Conservation (phyloP, 2,329 filamentous ascomycete species). For the Nannizzia gypsea region DNA sequence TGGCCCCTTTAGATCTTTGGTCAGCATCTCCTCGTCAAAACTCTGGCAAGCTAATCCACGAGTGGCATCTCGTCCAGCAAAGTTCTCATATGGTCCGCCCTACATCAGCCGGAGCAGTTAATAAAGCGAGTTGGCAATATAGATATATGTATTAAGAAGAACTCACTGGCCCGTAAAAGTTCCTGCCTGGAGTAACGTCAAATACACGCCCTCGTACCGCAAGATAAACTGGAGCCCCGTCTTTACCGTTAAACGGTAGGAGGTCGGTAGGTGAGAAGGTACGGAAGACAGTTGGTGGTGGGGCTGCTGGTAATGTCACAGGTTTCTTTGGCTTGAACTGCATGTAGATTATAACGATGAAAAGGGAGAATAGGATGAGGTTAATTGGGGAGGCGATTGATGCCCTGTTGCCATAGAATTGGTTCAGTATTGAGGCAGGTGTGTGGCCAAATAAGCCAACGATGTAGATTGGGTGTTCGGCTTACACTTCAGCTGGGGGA, state of each 20-base stretch:
- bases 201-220: conserved; percentile 87
- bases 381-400: conserved; percentile 50
- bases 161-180: conserved; percentile 76
- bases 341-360: conserved; percentile 46
- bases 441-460: neutral
- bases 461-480: neutral
- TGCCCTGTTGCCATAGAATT: conserved; percentile 29
- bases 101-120: conserved; percentile 12
- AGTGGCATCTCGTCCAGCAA: conserved; percentile 82
- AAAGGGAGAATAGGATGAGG: conserved; percentile 47
- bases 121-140: neutral
- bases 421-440: conserved; percentile 4
- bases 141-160: neutral
- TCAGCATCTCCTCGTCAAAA: conserved; percentile 93
- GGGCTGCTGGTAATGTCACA: conserved; percentile 41
- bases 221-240: conserved; percentile 67
- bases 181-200: conserved; percentile 72
- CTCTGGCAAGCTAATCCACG: conserved; percentile 79
- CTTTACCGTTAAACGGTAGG: conserved; percentile 70
- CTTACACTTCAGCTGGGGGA: conserved; percentile 14
- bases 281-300: conserved; percentile 66
- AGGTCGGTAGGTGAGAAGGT: conserved; percentile 75
- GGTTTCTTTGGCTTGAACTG: conserved; percentile 46
- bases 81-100: conserved; percentile 90
- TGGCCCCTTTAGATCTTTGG: conserved; percentile 73